phyloP scores from a whole-genome alignment of 140 eudicot genomes.

The Flaveria floridana region DNA sequence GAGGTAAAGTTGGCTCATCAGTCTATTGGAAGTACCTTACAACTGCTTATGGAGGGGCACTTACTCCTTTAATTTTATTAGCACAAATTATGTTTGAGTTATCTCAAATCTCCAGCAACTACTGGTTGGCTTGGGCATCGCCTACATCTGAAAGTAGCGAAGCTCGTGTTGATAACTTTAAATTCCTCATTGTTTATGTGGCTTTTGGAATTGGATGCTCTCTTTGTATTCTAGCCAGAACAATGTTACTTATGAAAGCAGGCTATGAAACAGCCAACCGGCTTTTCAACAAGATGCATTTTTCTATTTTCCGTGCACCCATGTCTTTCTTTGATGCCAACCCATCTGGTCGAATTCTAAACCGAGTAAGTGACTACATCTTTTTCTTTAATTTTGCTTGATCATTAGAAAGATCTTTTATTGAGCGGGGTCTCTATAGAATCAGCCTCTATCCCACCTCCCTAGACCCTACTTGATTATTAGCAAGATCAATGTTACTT shows the following conservation, averaged over 20 bases:
- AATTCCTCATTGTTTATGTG: slow-evolving; percentile 57
- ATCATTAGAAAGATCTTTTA: not conserved
- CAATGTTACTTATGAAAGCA: slow-evolving; percentile 46
- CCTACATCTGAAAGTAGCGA: slow-evolving; percentile 48
- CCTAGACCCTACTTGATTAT: too few relatives aligned
- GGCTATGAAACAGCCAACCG: slow-evolving; percentile 70
- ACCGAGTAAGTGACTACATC: slow-evolving; percentile 50
- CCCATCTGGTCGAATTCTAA: slow-evolving; percentile 83
- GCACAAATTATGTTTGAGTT: slow-evolving; percentile 56
- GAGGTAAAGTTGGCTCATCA: slow-evolving; percentile 63
- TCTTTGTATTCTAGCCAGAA: slow-evolving; percentile 60
- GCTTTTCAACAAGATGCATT: slow-evolving; percentile 78
- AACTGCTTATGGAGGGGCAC: slow-evolving; percentile 74
- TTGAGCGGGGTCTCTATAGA: too few relatives aligned
- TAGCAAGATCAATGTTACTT: too few relatives aligned
- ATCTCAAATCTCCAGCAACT: slow-evolving; percentile 75
- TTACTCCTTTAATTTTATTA: slow-evolving; percentile 59
- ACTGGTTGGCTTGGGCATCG: slow-evolving; percentile 94
- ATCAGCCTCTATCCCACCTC: too few relatives aligned
- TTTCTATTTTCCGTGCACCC: slow-evolving; percentile 76
- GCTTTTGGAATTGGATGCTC: slow-evolving; percentile 63
- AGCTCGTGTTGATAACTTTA: slow-evolving; percentile 25
- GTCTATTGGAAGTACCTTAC: slow-evolving; percentile 86
- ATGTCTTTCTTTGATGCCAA: slow-evolving; percentile 98
- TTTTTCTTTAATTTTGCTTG: slow-evolving; percentile 12